A percentile compares a stretch with the other conserved stretches of the same genome.
Evolutionary conservation across 1,139 yeast species (phyloP).

Genomic region (Scheffersomyces titani): DNA sequence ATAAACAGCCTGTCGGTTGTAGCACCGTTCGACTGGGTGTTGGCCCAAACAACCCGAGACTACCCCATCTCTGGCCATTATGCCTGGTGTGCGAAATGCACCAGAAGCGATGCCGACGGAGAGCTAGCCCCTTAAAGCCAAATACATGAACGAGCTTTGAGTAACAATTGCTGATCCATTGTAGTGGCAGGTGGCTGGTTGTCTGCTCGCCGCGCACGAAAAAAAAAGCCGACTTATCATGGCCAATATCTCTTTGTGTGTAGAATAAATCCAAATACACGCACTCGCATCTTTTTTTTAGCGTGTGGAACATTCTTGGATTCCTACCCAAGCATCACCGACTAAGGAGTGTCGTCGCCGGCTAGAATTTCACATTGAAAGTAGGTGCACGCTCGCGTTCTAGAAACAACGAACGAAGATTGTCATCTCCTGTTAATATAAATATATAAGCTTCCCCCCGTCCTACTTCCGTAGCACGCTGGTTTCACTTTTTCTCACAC

Average conservation of each 20-base stretch:
- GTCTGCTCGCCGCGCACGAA: not conserved
- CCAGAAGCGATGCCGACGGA: not conserved
- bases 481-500: not conserved
- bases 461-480: not conserved
- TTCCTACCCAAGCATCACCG: not conserved
- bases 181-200: not conserved
- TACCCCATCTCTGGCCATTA: not conserved
- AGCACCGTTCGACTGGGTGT: not conserved
- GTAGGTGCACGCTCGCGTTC: not conserved
- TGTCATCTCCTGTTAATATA: not conserved
- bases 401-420: not conserved
- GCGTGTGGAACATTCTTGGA: not conserved
- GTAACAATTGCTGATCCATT: not conserved
- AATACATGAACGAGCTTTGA: not conserved
- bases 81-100: not conserved
- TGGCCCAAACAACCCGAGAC: not conserved
- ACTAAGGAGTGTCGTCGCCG: not conserved
- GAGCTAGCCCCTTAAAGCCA: not conserved
- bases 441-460: not conserved
- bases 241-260: not conserved
- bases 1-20: not conserved
- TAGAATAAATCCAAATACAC: not conserved
- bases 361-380: not conserved
- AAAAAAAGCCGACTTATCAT: not conserved
- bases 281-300: not conserved